phyloP scores from a whole-genome alignment of 371 early-diverging fungal species.

The Basidiobolus heterosporus region DNA sequence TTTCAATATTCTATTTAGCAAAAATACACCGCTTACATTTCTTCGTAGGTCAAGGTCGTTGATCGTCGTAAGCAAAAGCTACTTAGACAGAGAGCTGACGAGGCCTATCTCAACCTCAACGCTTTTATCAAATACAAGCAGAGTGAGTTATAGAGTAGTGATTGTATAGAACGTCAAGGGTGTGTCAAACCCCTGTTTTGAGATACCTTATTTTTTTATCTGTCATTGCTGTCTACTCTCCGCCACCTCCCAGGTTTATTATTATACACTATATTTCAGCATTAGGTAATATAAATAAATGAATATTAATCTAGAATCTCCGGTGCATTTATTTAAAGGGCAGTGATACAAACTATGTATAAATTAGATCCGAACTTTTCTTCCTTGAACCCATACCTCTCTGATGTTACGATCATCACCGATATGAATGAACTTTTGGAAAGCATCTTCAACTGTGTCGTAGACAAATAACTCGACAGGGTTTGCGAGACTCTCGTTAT shows the following conservation, averaged over 20 bases:
- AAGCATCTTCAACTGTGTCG: constrained; percentile 11
- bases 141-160: constrained; percentile 15
- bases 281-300: no score
- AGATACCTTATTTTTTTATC: no score
- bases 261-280: no score
- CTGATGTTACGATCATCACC: constrained; percentile 8
- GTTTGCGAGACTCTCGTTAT: constrained; percentile 7
- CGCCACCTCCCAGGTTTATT: no score
- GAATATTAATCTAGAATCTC: no score
- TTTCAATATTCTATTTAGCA: no score
- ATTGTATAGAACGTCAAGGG: no score
- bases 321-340: no score
- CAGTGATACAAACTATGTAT: no score
- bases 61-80: constrained; percentile 54
- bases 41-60: constrained; percentile 31
- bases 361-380: background rate
- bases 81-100: constrained; percentile 62
- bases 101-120: constrained; percentile 57
- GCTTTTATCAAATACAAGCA: constrained; percentile 78
- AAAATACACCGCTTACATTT: constrained; percentile 2
- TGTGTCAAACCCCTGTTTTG: no score
- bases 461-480: constrained; percentile 31
- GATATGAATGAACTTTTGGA: constrained; percentile 8
- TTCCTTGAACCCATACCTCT: constrained; percentile 6
- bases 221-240: no score